Percentiles rank a stretch among this genome's conserved stretches.
phyloP scores from a whole-genome alignment of 1,284 basidiomycete genomes.

The Stereum hirsutum region DNA sequence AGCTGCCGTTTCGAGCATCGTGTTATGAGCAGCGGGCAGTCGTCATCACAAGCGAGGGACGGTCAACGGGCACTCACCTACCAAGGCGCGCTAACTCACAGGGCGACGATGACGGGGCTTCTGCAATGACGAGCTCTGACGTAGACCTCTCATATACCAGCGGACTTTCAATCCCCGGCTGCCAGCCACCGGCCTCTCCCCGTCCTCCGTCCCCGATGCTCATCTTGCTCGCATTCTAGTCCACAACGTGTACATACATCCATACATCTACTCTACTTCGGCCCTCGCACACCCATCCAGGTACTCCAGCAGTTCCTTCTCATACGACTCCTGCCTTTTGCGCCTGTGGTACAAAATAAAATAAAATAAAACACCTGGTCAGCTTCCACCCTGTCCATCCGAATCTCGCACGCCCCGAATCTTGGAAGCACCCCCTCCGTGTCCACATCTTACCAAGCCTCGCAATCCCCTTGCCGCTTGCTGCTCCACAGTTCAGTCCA shows the following conservation, averaged over 20 bases:
- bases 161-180: conserved; percentile 19
- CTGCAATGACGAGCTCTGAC: conserved; percentile 24
- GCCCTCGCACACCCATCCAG: conserved; percentile 36
- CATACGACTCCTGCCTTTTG: conserved; percentile 47
- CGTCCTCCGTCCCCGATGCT: conserved; percentile 5
- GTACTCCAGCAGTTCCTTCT: conserved; percentile 34
- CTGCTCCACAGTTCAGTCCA: no score
- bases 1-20: neutral
- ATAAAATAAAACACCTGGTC: neutral
- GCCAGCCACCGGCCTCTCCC: conserved; percentile 5
- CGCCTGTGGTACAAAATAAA: conserved; percentile 24
- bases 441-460: no score
- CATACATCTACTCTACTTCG: conserved; percentile 17
- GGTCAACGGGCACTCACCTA: conserved; percentile 16
- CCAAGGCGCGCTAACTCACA: conserved; percentile 4
- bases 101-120: neutral
- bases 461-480: no score
- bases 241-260: neutral
- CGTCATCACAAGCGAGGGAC: conserved; percentile 2
- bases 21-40: neutral
- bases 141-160: conserved; percentile 23
- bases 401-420: neutral
- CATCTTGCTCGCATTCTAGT: neutral
- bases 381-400: neutral
- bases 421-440: no score